Evolutionary conservation across 768 basidiomycete species (phyloP), one percentile per base, ranked within the genome.

Genomic region (Lactarius akahatsu): DNA sequence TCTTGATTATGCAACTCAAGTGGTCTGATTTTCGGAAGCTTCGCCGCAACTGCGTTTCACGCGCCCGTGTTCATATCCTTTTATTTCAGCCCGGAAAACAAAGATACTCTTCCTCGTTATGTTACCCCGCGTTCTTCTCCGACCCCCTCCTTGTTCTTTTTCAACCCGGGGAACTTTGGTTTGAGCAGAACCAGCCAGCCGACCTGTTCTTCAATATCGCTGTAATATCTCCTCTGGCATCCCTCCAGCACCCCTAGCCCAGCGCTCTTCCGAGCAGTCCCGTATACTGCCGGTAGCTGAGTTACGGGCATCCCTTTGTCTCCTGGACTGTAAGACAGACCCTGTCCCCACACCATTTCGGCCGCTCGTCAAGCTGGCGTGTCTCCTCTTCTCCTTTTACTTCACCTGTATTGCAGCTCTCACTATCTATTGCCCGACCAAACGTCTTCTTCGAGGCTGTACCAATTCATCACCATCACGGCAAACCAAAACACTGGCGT

Each of bases 331-430:
- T 41, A 16, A 18, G 16, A 5, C 54, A 55, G 54, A 30, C 26
- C 54, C 26, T 28, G 13, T 26, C 59, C 13, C 40, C 59, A 10
- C 47, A 23, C 47, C 45, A 23, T n/a, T n/a, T n/a, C 11, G 32
- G 28, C 38, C 43, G 13, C 20, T 50, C 45, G 34, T 62, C 60
- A 70, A 70, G 54, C 69, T 70, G 69, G 69, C 69, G 64, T 68
- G 56, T 45, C 16, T 59, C 38, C 55, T 63, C 45, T 64, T 61
- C 40, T 68, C 67, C 40, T 54, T 69, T 55, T 69, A 67, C 15
- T 55, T 62, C 40, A 65, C 67, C 16, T 70, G 67, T 61, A 54
- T 64, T 32, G 54, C 58, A 55, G 60, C 59, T 8, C 67, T 70
- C 38, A 36, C 60, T 38, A 32, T 68, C 30, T 70, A 61, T n/a